Conservation (phyloP, 2,329 filamentous ascomycete species). For the Chaetomium sp. region DNA sequence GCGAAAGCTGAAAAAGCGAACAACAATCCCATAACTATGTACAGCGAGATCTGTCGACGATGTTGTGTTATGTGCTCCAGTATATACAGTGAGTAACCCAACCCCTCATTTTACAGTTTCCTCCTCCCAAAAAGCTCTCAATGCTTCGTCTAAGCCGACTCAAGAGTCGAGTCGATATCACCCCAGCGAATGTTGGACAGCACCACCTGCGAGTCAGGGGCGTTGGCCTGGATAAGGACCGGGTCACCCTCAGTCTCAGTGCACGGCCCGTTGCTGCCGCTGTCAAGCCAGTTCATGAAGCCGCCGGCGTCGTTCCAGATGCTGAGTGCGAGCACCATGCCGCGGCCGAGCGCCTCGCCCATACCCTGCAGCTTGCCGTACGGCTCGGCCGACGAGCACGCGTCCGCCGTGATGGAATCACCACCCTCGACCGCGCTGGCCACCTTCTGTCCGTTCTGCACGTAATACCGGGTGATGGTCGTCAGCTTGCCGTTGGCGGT, state of each 20-base stretch:
- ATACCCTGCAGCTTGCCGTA: constrained; percentile 15
- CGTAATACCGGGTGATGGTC: constrained; percentile 42
- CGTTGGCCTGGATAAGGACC: constrained; percentile 35
- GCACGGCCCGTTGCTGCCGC: constrained; percentile 46
- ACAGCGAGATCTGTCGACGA: too few relatives aligned
- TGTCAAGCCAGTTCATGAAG: constrained; percentile 54
- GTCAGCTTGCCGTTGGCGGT: constrained; percentile 27
- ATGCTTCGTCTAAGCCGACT: neutral
- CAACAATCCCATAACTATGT: too few relatives aligned
- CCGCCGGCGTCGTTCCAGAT: constrained; percentile 48
- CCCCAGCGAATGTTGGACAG: constrained; percentile 53
- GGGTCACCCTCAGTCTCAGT: constrained; percentile 48
- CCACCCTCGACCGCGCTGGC: constrained; percentile 28
- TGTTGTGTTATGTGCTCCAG: too few relatives aligned
- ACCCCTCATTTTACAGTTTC: too few relatives aligned
- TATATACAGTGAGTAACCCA: too few relatives aligned
- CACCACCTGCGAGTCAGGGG: constrained; percentile 42
- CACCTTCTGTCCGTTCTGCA: constrained; percentile 40
- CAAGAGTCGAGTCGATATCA: constrained; percentile 26
- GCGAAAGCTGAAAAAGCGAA: too few relatives aligned
- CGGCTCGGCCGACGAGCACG: constrained; percentile 20
- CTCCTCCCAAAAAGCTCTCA: too few relatives aligned
- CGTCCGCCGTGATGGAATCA: neutral
- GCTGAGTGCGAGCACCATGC: constrained; percentile 19
- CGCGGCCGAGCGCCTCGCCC: constrained; percentile 6